These are phyloP conservation scores for Scutellaria galericulata DNA, from an alignment of 257 asterid species.

Conservation along the genomic window DNA sequence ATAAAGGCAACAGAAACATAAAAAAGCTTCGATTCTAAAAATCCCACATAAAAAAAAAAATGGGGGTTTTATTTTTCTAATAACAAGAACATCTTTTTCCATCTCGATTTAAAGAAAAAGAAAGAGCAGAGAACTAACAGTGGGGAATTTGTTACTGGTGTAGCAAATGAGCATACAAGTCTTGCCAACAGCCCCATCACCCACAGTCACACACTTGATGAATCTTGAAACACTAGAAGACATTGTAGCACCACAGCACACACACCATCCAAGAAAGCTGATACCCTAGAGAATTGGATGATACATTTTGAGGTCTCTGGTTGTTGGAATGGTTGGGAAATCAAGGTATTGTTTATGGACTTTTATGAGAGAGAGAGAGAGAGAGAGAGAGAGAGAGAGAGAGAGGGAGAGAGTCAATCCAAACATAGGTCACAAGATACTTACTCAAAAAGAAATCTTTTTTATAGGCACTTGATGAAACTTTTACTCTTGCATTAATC, in stretches of 20 bases:
- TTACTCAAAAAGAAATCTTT: constrained; percentile 35
- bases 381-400: constrained; percentile 29
- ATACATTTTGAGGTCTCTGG: constrained; percentile 32
- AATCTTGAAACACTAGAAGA: constrained; percentile 86
- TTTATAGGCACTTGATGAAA: constrained; percentile 21
- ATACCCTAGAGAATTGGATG: constrained; percentile 25
- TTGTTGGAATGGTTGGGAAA: constrained; percentile 51
- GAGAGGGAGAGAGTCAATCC: constrained; percentile 33
- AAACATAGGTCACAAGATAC: constrained; percentile 68
- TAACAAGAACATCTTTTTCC: neutral
- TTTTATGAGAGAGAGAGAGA: constrained; percentile 21
- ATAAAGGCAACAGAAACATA: constrained; percentile 5
- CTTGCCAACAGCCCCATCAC: constrained; percentile 99
- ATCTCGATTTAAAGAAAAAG: constrained; percentile 14
- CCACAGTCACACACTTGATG: constrained; percentile 98
- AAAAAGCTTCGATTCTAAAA: constrained; percentile 49
- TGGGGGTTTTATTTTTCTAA: too few species aligned
- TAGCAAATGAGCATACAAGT: constrained; percentile 99
- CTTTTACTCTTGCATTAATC: constrained; percentile 19
- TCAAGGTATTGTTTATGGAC: constrained; percentile 37
- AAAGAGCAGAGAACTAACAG: constrained; percentile 55
- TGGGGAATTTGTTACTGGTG: constrained; percentile 96
- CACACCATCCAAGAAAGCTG: constrained; percentile 35
- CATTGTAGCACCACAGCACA: constrained; percentile 52
- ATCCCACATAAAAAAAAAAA: constrained; percentile 2